A percentile compares a stretch with the other conserved stretches of the same genome.
These are phyloP conservation scores for Lipomyces sp. DNA, from an alignment of 805 yeast genomes.

Conservation along the genomic window DNA sequence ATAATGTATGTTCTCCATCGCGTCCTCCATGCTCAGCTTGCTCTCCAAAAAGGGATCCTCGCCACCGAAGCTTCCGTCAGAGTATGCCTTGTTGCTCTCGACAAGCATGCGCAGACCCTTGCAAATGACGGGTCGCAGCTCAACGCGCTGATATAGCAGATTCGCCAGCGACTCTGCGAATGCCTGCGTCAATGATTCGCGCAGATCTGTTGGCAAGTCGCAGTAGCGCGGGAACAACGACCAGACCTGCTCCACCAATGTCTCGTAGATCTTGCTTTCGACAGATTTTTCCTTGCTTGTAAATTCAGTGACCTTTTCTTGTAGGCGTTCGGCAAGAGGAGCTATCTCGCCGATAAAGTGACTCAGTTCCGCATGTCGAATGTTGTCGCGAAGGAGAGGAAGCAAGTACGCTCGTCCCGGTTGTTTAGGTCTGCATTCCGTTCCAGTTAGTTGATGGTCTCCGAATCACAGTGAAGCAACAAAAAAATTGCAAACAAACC, in stretches of 20 bases:
- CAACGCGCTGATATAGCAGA: slow-evolving; percentile 68
- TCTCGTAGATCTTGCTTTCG: slow-evolving; percentile 72
- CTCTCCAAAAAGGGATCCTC: slow-evolving; percentile 55
- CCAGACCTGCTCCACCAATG: slow-evolving; percentile 91
- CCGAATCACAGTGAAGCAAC: background rate
- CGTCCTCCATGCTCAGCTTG: slow-evolving; percentile 54
- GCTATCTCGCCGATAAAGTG: slow-evolving; percentile 61
- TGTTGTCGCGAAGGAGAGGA: slow-evolving; percentile 85
- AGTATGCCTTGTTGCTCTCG: slow-evolving; percentile 63
- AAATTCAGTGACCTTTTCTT: slow-evolving; percentile 31
- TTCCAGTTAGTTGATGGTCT: background rate
- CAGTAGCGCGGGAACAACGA: slow-evolving; percentile 84
- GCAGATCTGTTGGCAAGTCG: slow-evolving; percentile 76
- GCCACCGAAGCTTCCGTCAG: slow-evolving; percentile 57
- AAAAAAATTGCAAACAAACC: slow-evolving; percentile 19
- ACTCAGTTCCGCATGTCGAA: slow-evolving; percentile 63
- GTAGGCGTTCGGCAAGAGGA: slow-evolving; percentile 51
- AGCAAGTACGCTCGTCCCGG: slow-evolving; percentile 95
- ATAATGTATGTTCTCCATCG: slow-evolving; percentile 58
- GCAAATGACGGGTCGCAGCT: slow-evolving; percentile 76
- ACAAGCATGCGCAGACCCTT: slow-evolving; percentile 74
- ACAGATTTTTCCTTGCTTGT: slow-evolving; percentile 49
- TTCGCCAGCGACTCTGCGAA: slow-evolving; percentile 78
- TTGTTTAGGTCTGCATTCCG: slow-evolving; percentile 37
- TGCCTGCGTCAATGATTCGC: slow-evolving; percentile 59